Evolutionary conservation across 1,139 yeast genomes (phyloP).

Genomic region (Taphrina betulina): DNA sequence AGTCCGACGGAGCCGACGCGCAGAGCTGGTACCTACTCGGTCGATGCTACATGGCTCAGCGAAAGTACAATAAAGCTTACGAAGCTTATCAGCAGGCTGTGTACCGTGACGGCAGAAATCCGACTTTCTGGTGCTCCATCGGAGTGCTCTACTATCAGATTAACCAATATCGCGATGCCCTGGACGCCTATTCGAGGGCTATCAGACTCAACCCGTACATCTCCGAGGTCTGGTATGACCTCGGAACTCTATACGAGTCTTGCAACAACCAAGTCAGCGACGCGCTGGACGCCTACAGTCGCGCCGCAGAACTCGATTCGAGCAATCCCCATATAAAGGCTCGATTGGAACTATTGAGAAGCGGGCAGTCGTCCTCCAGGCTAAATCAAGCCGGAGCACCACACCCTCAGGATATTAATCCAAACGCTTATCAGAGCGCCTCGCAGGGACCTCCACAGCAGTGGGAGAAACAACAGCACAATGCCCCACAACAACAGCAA

Average conservation of each 20-base stretch:
- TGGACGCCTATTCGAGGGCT: conserved; percentile 96
- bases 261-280: conserved; percentile 93
- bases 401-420: conserved; percentile 48
- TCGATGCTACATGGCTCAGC: conserved; percentile 92
- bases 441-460: conserved; percentile 40
- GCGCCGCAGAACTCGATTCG: conserved; percentile 94
- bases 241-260: conserved; percentile 93
- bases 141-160: conserved; percentile 96
- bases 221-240: conserved; percentile 97
- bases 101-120: conserved; percentile 91
- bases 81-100: conserved; percentile 99
- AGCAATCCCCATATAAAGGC: conserved; percentile 91
- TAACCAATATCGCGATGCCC: conserved; percentile 91
- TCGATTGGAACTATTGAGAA: conserved; percentile 74
- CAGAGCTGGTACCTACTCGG: conserved; percentile 97
- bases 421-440: conserved; percentile 51
- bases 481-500: conserved; percentile 38
- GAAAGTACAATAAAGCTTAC: conserved; percentile 92
- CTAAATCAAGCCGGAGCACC: conserved; percentile 44
- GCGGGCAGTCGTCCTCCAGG: conserved; percentile 55
- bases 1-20: conserved; percentile 86
- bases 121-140: conserved; percentile 98
- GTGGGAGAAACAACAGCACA: conserved; percentile 38
- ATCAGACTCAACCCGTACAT: conserved; percentile 92
- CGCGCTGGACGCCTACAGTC: conserved; percentile 93